phyloP scores from a whole-genome alignment of 2,329 filamentous ascomycete species.

The Emmonsiellopsis sp. region DNA sequence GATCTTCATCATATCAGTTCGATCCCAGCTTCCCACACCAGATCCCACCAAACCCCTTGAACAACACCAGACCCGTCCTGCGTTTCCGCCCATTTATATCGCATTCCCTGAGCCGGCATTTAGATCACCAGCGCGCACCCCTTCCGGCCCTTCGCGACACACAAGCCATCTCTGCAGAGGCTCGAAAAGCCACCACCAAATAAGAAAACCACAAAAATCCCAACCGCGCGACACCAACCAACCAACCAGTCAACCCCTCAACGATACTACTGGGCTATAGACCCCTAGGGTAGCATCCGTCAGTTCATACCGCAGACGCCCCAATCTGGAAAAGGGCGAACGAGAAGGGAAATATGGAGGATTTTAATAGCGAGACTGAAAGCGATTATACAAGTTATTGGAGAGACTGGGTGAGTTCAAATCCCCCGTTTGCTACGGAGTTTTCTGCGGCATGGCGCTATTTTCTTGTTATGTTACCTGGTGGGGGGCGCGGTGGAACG shows the following conservation, averaged over 20 bases:
- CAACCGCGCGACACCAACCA: not conserved
- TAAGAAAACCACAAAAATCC: not conserved
- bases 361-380: slow-evolving; percentile 91
- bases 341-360: slow-evolving; percentile 60
- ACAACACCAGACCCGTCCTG: not conserved
- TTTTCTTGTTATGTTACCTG: not conserved
- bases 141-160: too few relatives aligned
- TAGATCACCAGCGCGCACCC: too few relatives aligned
- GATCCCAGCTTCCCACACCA: not conserved
- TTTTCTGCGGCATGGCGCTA: slow-evolving; percentile 4
- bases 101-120: too few relatives aligned
- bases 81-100: too few relatives aligned
- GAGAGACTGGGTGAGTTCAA: slow-evolving; percentile 82
- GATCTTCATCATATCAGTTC: not conserved
- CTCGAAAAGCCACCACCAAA: not conserved
- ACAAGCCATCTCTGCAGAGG: not conserved
- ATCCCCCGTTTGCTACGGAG: slow-evolving; percentile 4
- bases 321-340: not conserved
- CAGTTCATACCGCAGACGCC: not conserved
- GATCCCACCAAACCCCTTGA: not conserved
- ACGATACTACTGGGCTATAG: not conserved
- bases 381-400: slow-evolving; percentile 99
- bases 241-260: not conserved
- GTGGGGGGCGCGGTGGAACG: not conserved
- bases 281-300: not conserved